A percentile compares a stretch with the other conserved stretches of the same genome.
Evolutionary conservation across 2,329 filamentous ascomycete species (phyloP).

Genomic region (Fusarium liriodendri): DNA sequence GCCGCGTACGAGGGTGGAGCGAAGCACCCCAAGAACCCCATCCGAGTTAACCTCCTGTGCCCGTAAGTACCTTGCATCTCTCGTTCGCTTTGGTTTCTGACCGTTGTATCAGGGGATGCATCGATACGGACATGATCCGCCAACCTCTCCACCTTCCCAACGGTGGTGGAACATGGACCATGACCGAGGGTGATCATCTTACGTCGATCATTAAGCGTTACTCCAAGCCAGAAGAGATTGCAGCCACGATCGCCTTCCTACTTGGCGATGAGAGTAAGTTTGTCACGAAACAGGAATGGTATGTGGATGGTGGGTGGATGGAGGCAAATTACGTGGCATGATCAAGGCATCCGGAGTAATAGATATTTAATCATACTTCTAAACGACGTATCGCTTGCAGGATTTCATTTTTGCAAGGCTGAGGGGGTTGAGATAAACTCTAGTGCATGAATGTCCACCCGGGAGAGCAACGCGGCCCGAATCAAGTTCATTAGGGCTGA

Average conservation of each 20-base stretch:
- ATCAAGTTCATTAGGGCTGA: neutral
- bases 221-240: constrained; percentile 44
- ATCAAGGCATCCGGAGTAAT: neutral
- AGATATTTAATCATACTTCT: neutral
- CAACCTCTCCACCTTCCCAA: constrained; percentile 42
- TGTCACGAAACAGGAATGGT: constrained; percentile 44
- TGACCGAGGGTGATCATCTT: constrained; percentile 39
- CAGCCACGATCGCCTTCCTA: constrained; percentile 45
- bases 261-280: constrained; percentile 48
- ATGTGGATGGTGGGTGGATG: constrained; percentile 47
- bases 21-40: constrained; percentile 42
- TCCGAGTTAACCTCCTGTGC: constrained; percentile 38
- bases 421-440: neutral
- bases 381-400: neutral
- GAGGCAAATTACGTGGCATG: constrained; percentile 38
- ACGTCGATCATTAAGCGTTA: constrained; percentile 45
- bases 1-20: constrained; percentile 44
- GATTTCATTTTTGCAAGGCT: neutral
- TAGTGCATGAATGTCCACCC: neutral
- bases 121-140: constrained; percentile 45
- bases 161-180: constrained; percentile 39
- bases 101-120: constrained; percentile 32
- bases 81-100: neutral
- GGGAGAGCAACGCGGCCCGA: neutral
- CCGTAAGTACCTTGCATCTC: constrained; percentile 18